Evolutionary conservation across 2,329 filamentous ascomycete genomes (phyloP), one percentile per base, ranked within the genome.

Genomic region (Aureobasidium vineae): DNA sequence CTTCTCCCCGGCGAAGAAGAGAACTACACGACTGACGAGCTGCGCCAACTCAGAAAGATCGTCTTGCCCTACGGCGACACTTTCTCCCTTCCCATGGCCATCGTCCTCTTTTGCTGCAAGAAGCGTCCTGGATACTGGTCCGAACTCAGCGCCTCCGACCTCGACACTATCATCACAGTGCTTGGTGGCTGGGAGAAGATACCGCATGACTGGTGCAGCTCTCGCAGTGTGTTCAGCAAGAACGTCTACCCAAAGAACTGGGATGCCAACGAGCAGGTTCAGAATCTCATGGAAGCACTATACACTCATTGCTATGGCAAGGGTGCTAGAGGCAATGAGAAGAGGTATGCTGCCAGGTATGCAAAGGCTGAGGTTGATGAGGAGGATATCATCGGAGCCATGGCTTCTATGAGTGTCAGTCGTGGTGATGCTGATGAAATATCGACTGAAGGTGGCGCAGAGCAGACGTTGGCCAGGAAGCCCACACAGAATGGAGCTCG

Each of bases 61-160:
- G 56, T 28, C 16, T n/a, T 47, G 4, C 11, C 36, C 19, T 49
- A 60, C 21, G 56, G 56, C 16, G 31, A 47, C 10, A 23, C 10
- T 1, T 60, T 60, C 28, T 36, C 41, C 13, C 26, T 60, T 11
- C 56, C 56, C n/a, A 41, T 60, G 40, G 56, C 56, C 10, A 60
- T 60, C 7, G 40, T 49, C 5, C 31, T 60, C 11, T 60, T 60
- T 11, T 60, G 56, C 31, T 60, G 56, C 56, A 60, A 60, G 28
- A 60, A 47, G 13, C 26, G 56, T 5, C 56, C 56, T 26, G 43
- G 21, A 7, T 49, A 33, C 16, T 60, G 40, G 40, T 31, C 56
- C 1, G 15, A 47, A 5, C 16, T 60, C 16, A 36, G 28, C 7
- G 8, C 40, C 11, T 23, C 21, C 15, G 56, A 60, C 21, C 56